Evolutionary conservation across 495 filamentous ascomycete genomes (phyloP), one percentile per base, ranked within the genome.

Genomic region (Recurvomyces mirabilis): DNA sequence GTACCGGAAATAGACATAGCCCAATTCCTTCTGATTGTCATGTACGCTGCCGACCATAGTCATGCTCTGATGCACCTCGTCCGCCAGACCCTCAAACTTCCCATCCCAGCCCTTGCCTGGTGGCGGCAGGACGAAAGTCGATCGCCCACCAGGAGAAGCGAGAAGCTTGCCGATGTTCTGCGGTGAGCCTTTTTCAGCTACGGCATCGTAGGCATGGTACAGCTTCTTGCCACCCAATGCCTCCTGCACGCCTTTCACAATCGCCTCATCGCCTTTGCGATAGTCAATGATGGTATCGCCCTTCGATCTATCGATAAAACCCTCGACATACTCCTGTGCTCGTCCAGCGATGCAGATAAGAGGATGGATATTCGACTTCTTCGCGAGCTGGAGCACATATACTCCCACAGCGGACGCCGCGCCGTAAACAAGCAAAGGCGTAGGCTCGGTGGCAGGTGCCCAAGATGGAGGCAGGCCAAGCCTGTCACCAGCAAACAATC

Each of bases 261-360:
- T 64, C 2, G 71, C 66, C 0, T 69, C 69, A 34, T 75, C 61
- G 10, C 77, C 76, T 0, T 65, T 59, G 15, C 82, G 78, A 54
- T 89, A 87, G 62, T 87, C 83, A 41, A 87, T 51, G 14, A 87
- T 63, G 0, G 65, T 59, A 54, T 89, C 84, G 36, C 84, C 83
- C 57, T 81, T 82, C 41, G 51, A 52, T 26, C 55, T 57, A 56
- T 82, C 76, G 30, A 89, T 68, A 24, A 85, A 58, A 0, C 53
- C 59, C 55, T 75, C 67, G 0, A 85, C 77, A 51, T 72, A 74
- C 4, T 70, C 30, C 11, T 55, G 59, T 9, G 75, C 74, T 15
- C 64, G 62, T 1, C 82, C 82, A 1, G 82, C 82, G 4, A 88
- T 65, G 28, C 62, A 73, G 43, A 87, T 78, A n/a, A 87, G 47